Evolutionary conservation across 345 rosid species (phyloP), one percentile per base, ranked within the genome.

Genomic region (Orychophragmus violaceus): DNA sequence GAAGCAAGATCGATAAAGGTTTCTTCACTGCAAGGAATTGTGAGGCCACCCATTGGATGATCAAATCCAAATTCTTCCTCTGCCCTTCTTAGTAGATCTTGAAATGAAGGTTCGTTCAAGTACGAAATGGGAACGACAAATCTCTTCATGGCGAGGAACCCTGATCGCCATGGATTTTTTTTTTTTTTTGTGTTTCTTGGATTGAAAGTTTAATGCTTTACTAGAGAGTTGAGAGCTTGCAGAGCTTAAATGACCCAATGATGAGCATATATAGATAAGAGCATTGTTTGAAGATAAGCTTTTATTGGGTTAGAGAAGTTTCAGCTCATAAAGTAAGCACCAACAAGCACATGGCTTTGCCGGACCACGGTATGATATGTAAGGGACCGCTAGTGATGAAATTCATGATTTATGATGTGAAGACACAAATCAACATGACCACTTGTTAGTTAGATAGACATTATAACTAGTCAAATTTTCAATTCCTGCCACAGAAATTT

Each of bases 21-120:
- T 12, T 78, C 75, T 80, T 83, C 80, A 46, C 53, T 62, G 65
- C 80, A 80, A 27, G 83, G 83, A 39, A 78, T 74, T n/a, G 80
- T 80, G 28, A 80, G 75, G 39, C 80, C 78, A 25, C 79, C 84
- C 81, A 70, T 71, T 27, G 77, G 77, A 54, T 72, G 75, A 63
- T 63, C 66, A 74, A 61, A 83, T 42, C 79, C 77, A 49, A 72
- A 80, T 32, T 82, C 77, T 66, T 82, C 77, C 66, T 83, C 81
- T 14, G 78, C 76, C 28, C 70, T 52, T 19, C 72, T 57, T 27
- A 71, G 17, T 66, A 78, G 21, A 23, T 39, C 60, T 33, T 77
- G 82, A 62, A 84, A 82, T 14, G 82, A 70, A 72, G 76, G 81
- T 8, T 73, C 59, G 44, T 73, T 75, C 49, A 73, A 50, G 55